phyloP scores from a whole-genome alignment of 2,329 filamentous ascomycete genomes.

The Rhytidhysteron rufulum region DNA sequence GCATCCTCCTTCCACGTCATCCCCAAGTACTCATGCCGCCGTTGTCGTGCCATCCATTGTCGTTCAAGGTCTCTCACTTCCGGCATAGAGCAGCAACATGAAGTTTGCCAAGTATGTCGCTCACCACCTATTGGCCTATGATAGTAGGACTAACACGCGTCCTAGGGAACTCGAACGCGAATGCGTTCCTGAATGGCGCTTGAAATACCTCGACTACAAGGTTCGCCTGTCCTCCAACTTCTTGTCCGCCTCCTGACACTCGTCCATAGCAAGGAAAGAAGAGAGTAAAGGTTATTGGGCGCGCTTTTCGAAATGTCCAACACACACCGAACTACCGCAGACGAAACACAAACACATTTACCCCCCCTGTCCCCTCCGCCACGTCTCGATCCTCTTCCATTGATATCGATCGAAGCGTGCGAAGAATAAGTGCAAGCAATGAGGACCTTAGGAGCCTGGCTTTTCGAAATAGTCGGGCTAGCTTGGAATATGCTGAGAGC shows the following conservation, averaged over 20 bases:
- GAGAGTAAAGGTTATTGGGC: constrained; percentile 76
- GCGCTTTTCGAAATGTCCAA: constrained; percentile 62
- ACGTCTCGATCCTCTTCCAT: too few relatives aligned
- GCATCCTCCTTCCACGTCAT: not conserved
- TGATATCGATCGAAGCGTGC: too few relatives aligned
- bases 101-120: constrained; percentile 58
- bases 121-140: not conserved
- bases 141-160: not conserved
- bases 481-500: constrained; percentile 7
- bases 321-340: constrained; percentile 46
- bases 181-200: constrained; percentile 88
- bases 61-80: not conserved
- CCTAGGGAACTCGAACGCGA: constrained; percentile 75
- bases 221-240: constrained; percentile 38
- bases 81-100: constrained; percentile 37
- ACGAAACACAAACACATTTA: constrained; percentile 29
- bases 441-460: constrained; percentile 22
- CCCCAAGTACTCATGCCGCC: not conserved
- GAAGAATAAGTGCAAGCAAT: too few relatives aligned
- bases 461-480: constrained; percentile 20
- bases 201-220: constrained; percentile 95
- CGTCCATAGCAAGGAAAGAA: constrained; percentile 87
- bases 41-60: not conserved
- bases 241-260: too few relatives aligned
- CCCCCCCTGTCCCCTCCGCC: constrained; percentile 29